phyloP scores from a whole-genome alignment of 768 basidiomycete genomes.

The Xanthoconium stramineum region DNA sequence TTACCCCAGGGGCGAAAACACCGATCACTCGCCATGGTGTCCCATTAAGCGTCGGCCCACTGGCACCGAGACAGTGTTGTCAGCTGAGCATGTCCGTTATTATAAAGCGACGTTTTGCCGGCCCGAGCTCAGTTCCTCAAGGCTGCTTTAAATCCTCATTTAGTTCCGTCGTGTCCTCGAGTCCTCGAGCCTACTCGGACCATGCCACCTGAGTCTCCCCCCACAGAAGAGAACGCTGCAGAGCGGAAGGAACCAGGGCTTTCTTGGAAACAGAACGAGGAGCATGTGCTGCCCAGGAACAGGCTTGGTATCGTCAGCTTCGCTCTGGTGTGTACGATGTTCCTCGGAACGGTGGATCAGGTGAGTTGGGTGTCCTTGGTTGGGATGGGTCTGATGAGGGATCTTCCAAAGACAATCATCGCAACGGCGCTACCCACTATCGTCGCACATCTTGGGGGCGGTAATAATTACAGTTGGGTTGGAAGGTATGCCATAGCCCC shows the following conservation, averaged over 20 bases:
- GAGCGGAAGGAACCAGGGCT: conserved; percentile 33
- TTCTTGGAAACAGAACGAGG: conserved; percentile 51
- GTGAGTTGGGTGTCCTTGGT: conserved; percentile 26
- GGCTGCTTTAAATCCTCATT: no score
- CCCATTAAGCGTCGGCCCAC: no score
- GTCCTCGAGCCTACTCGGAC: background rate
- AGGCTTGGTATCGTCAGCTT: conserved; percentile 18
- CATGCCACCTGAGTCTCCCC: background rate
- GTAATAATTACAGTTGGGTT: conserved; percentile 66
- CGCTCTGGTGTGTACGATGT: conserved; percentile 25
- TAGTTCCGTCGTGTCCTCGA: no score
- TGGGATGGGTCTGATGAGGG: background rate
- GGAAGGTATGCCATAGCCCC: conserved; percentile 39
- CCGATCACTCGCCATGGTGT: no score
- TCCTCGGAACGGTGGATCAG: conserved; percentile 52
- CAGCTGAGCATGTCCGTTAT: no score
- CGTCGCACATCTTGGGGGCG: conserved; percentile 58
- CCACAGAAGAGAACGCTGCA: background rate
- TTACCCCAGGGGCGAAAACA: no score
- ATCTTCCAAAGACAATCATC: conserved; percentile 48
- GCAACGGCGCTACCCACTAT: conserved; percentile 73
- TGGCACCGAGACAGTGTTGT: no score
- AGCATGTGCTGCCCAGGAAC: conserved; percentile 44
- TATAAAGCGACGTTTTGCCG: no score
- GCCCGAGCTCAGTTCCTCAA: no score